Percentiles rank a stretch among this genome's conserved stretches.
Evolutionary conservation across 23 red algal species (phyloP).

Genomic region (Cyanidiococcus yangmingshanensis): DNA sequence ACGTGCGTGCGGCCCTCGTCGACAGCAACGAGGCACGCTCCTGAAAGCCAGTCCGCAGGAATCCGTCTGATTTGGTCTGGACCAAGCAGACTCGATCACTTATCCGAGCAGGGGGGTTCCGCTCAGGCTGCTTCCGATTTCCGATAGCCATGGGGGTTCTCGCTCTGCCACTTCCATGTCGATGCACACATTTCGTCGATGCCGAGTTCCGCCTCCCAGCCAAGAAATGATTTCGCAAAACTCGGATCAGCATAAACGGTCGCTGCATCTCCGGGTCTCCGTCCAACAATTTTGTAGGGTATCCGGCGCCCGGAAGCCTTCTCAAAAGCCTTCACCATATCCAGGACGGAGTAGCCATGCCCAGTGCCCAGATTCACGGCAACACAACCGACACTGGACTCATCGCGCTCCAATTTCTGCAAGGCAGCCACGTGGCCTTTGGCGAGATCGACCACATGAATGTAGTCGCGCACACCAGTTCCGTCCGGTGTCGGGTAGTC

Average conservation of each 20-base stretch:
- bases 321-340: constrained; percentile 80
- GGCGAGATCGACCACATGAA: constrained; percentile 96
- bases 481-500: constrained; percentile 95
- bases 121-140: no score
- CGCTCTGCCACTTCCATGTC: constrained; percentile 94
- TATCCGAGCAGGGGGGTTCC: no score
- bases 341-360: constrained; percentile 62
- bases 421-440: constrained; percentile 94
- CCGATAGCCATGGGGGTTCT: constrained; percentile 76
- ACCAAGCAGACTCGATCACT: not conserved
- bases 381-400: constrained; percentile 47
- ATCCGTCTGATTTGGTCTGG: no score
- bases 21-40: no score
- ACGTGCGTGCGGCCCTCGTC: no score
- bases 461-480: constrained; percentile 96
- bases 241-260: constrained; percentile 71
- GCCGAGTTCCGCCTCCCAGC: constrained; percentile 81
- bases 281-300: constrained; percentile 49
- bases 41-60: no score
- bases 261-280: constrained; percentile 67
- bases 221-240: constrained; percentile 71
- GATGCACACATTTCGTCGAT: constrained; percentile 95
- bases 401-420: constrained; percentile 39
- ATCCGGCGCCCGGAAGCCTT: constrained; percentile 73
- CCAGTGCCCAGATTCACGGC: constrained; percentile 93